Conservation (phyloP, 164 flowering plant genomes). For the Liriodendron chinense region DNA sequence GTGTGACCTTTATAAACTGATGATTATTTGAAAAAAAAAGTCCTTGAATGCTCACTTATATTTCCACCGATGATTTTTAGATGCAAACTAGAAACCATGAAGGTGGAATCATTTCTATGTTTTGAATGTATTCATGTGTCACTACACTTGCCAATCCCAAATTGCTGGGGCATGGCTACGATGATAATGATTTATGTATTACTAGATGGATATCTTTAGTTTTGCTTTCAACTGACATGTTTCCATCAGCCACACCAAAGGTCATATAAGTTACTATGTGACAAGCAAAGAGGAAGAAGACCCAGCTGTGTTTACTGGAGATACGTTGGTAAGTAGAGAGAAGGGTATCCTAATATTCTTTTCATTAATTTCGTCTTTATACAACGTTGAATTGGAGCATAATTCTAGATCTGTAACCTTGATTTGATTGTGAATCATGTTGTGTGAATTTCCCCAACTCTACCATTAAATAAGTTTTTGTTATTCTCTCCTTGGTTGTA, state of each 20-base stretch:
- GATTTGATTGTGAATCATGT: neutral
- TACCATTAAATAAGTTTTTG: neutral
- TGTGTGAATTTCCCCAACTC: neutral
- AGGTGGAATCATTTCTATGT: neutral
- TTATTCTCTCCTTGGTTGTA: constrained; percentile 14
- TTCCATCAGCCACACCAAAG: constrained; percentile 80
- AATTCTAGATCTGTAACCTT: neutral
- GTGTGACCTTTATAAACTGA: neutral
- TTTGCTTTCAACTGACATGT: constrained; percentile 7
- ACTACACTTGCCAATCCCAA: no score
- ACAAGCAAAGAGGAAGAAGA: constrained; percentile 62
- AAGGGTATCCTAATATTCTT: neutral
- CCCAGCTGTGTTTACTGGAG: constrained; percentile 96
- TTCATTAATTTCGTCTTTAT: neutral
- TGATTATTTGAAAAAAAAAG: neutral
- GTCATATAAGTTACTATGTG: constrained; percentile 87
- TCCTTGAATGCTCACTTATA: neutral
- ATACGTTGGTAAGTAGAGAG: constrained; percentile 65
- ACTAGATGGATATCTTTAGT: neutral
- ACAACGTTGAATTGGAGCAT: neutral
- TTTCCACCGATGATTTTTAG: neutral
- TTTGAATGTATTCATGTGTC: no score
- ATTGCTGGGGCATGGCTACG: no score
- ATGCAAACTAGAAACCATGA: neutral
- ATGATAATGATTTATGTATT: no score